Evolutionary conservation across 1,284 basidiomycete genomes (phyloP), one percentile per base, ranked within the genome.

Genomic region (Phlebopus sp.): DNA sequence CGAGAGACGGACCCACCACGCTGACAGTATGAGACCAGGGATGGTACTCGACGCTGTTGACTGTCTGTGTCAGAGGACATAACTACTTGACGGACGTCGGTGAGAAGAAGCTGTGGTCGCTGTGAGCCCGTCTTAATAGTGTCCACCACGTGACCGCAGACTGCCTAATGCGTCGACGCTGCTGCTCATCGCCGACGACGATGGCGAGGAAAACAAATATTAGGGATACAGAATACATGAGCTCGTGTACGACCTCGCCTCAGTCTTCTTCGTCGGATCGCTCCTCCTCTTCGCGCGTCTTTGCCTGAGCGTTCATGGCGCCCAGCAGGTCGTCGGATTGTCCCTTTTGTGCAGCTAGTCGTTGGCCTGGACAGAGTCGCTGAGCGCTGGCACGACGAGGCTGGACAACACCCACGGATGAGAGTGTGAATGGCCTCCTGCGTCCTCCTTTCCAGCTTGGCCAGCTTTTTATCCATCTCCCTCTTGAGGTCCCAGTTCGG

Each of bases 401-500:
- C 21, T 23, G 21, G 21, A 23, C 21, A 38, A 35, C 41, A 77
- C 86, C 63, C 59, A 95, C 95, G 86, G 62, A 98, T 97, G 18
- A 98, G 78, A 5, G 86, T 88, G 57, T 96, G 88, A 52, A 97
- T 90, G 1, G 95, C 86, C 65, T 96, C 90, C 57, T 96, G 90
- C 1, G 93, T 97, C 67, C 84, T 84, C 53, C 90, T 76, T 62
- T 97, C 92, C n/a, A 98, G 74, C 64, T 86, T 95, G 10, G 82
- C 78, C 44, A 96, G 75, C 61, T 95, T 90, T 70, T 89, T 92
- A 48, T 92, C 90, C 70, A 95, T 84, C 62, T 97, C 93, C 40
- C 95, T 83, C 68, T 96, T 97, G 55, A 99, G 73, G 69, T 98
- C 96, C 95, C 96, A 98, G 67, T 98, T 98, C 9, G 90, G 84